Base-by-base conservation (phyloP, 345 rosid genomes). In the Anacardium occidentale region DNA sequence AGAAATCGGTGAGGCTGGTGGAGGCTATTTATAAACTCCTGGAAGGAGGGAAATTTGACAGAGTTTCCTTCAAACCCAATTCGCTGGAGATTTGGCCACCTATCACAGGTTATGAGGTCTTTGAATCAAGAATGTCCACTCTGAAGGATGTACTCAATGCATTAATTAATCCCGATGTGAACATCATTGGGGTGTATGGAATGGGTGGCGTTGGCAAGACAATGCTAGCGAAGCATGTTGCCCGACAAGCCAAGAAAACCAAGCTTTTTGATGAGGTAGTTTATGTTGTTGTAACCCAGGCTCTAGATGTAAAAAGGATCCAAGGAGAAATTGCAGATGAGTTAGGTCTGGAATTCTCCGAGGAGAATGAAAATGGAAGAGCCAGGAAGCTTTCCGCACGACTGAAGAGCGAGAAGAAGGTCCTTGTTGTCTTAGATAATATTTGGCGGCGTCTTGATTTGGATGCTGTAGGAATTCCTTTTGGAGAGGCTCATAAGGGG, bases 391-490 rank as follows among this genome's bases (percentile, higher is more conserved):
- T 75, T 14, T 47, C 12, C 2, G 51, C 22, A 42, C 60, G 17
- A 10, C 4, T 68, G 52, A 34, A 58, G 20, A 11, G 0, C 0
- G 60, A 67, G 71, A 14, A 20, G 60, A 60, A 42, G 66, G 34
- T 60, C 47, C 67, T 71, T 7, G 2, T 71, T 26, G 20, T 71
- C 17, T 71, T 62, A 32, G 74, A 70, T 59, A 20, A 70, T 60
- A 42, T 70, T 18, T 70, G 66, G 56, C 3, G 4, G 5, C 1
- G 7, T 12, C 48, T 84, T 14, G 63, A 79, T 40, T 18, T 82
- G 21, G 69, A 59, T 13, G 44, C 20, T 3, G 64, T 82, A 0
- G 88, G 88, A 24, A 82, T 84, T 52, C 84, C 85, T 24, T 15
- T 0, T 0, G 52, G 34, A 29, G 25, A 63, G 11, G 73, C 69